Base-by-base conservation (phyloP, 2,329 filamentous ascomycete genomes). In the Emmonsiellopsis sp. region DNA sequence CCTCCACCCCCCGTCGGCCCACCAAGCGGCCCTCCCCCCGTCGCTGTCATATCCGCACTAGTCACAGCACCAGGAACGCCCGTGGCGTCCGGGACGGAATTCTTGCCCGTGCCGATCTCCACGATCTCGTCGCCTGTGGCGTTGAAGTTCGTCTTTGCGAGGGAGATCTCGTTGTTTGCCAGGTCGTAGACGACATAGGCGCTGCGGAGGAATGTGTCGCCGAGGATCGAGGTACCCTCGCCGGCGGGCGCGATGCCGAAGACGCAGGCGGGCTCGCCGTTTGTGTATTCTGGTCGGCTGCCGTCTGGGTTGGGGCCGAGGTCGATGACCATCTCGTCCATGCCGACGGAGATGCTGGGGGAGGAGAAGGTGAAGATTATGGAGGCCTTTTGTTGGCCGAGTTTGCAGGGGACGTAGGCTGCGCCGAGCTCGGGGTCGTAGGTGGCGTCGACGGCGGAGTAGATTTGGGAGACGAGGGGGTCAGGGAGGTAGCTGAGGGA, bases 111-210 rank as follows among this genome's bases (percentile, higher is more conserved):
- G 4, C 70, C 68, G 51, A 83, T 83, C 61, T 82, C 79, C 52
- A 76, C 50, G 47, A 83, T 68, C 51, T 76, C 71, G 51, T 67
- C 60, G 5, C 58, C 56, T 0, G 76, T 79, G 3, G 76, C 72
- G 63, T 86, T 81, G 67, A 82, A 84, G 50, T 76, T 79, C 15
- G 84, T 84, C 66, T 85, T 81, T 1, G 85, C 86, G 34, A 89
- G 70, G 1, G 82, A 84, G 59, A 89, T 83, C 68, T 86, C 76
- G 65, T 88, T 83, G 66, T 86, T 87, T 31, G 76, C 80, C 20
- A 89, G 73, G 65, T 89, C 85, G 65, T 87, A 89, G 9, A 90
- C 86, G 11, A 88, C 79, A 60, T 90, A 90, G 0, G 86, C 86
- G 37, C 83, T 85, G 47, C 86, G 77, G 52, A 90, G 73, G 66